A percentile compares a stretch with the other conserved stretches of the same genome.
Evolutionary conservation across 176 grass and related monocot genomes (phyloP).

Genomic region (Musa beccarii): DNA sequence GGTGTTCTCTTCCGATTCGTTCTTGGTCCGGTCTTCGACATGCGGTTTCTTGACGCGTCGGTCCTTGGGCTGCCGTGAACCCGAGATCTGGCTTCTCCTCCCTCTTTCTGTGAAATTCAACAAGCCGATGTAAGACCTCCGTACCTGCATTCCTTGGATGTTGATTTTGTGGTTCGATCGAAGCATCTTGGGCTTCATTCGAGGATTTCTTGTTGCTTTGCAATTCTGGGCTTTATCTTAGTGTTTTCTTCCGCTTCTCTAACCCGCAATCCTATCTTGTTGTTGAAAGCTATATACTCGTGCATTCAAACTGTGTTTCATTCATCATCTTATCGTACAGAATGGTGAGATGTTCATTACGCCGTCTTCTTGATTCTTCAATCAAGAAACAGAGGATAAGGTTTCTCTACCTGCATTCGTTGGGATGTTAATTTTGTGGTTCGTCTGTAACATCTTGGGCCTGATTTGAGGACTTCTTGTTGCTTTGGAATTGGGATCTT

Average conservation of each 20-base stretch:
- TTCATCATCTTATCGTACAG: neutral
- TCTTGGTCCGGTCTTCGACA: neutral
- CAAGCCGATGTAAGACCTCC: neutral
- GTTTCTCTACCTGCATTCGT: too few species aligned
- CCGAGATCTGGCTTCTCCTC: neutral
- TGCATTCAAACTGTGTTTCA: neutral
- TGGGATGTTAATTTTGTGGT: too few species aligned
- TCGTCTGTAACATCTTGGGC: too few species aligned
- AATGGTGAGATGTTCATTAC: neutral
- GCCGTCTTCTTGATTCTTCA: too few species aligned
- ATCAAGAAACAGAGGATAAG: too few species aligned
- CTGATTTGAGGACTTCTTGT: neutral
- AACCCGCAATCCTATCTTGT: too few species aligned
- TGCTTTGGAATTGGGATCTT: neutral
- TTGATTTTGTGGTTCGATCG: neutral
- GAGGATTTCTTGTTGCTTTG: neutral
- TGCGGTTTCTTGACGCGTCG: neutral
- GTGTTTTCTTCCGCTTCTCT: too few species aligned
- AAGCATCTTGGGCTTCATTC: neutral
- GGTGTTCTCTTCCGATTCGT: neutral
- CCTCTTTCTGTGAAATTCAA: neutral
- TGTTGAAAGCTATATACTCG: too few species aligned
- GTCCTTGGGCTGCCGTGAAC: neutral
- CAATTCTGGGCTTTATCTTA: neutral
- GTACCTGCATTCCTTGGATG: too few species aligned